phyloP scores from a whole-genome alignment of 1,284 basidiomycete species.

The Microbotryum scabiosae region DNA sequence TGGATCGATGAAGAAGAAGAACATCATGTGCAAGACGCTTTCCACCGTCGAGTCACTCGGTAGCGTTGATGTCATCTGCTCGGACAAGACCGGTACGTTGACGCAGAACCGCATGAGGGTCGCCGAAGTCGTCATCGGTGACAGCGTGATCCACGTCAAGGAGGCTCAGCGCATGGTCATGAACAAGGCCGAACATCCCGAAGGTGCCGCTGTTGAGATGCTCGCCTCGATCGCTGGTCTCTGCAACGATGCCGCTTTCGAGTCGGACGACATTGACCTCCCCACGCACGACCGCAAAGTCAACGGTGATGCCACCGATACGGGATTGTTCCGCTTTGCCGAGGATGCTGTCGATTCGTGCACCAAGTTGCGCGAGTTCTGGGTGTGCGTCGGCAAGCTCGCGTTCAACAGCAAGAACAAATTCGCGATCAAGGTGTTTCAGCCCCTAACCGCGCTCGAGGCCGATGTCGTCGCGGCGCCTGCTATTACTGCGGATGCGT shows the following conservation, averaged over 20 bases:
- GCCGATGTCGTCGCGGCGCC: too few relatives aligned
- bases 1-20: constrained; percentile 46
- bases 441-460: neutral
- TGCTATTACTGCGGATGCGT: too few relatives aligned
- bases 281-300: constrained; percentile 46
- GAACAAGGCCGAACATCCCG: too few relatives aligned
- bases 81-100: constrained; percentile 54
- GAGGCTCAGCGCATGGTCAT: constrained; percentile 9
- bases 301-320: constrained; percentile 48
- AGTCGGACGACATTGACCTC: constrained; percentile 40
- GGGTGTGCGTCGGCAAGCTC: constrained; percentile 3
- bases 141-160: neutral
- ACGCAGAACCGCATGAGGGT: constrained; percentile 44
- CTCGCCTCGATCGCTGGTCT: constrained; percentile 49
- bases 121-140: constrained; percentile 36
- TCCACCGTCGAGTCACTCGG: constrained; percentile 57
- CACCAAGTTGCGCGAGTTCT: neutral
- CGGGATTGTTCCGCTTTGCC: constrained; percentile 16
- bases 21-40: constrained; percentile 55
- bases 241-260: constrained; percentile 57
- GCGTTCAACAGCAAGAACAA: constrained; percentile 20
- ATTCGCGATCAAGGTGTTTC: constrained; percentile 18
- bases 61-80: constrained; percentile 50
- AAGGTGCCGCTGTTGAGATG: constrained; percentile 31
- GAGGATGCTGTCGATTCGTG: neutral